These are phyloP conservation scores for Globisporangium orthogonon DNA, from an alignment of 352 stramenopile species.

Conservation along the genomic window DNA sequence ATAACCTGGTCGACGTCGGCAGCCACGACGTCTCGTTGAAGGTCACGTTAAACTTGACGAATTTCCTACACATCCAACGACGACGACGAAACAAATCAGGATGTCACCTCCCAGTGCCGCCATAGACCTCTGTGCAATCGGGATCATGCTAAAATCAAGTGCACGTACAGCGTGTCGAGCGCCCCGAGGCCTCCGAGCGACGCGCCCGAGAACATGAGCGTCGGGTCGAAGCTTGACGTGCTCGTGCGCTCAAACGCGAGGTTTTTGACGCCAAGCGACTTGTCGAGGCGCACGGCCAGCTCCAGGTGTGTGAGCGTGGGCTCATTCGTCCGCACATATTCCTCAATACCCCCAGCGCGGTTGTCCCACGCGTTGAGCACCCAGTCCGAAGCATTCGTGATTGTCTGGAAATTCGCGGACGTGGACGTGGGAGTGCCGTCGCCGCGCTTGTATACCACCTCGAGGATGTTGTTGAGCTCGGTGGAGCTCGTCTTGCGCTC, in stretches of 20 bases:
- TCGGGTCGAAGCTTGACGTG: slow-evolving; percentile 13
- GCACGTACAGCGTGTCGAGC: slow-evolving; percentile 24
- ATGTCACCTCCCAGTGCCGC: background rate
- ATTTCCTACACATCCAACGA: slow-evolving; percentile 12
- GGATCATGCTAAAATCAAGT: no score
- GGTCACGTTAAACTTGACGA: slow-evolving; percentile 33
- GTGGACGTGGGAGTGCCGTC: slow-evolving; percentile 7
- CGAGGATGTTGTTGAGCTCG: slow-evolving; percentile 9
- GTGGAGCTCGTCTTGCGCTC: slow-evolving; percentile 11
- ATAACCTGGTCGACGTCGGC: slow-evolving; percentile 16
- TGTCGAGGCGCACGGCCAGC: slow-evolving; percentile 5
- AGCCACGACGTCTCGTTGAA: slow-evolving; percentile 33
- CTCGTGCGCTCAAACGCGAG: slow-evolving; percentile 9
- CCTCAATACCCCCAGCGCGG: no score
- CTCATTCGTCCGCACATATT: slow-evolving; percentile 8
- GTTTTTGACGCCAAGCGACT: slow-evolving; percentile 1
- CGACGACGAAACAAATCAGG: background rate
- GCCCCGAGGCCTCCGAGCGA: slow-evolving; percentile 18
- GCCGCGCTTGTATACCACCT: slow-evolving; percentile 15
- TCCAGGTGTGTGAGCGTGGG: slow-evolving; percentile 23
- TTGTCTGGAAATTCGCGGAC: slow-evolving; percentile 14
- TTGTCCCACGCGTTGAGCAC: slow-evolving; percentile 23
- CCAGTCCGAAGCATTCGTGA: slow-evolving; percentile 19
- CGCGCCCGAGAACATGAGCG: slow-evolving; percentile 13
- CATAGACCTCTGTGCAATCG: no score